Conservation (phyloP, 208 protist species). For the Endotrypanum monterogeii region DNA sequence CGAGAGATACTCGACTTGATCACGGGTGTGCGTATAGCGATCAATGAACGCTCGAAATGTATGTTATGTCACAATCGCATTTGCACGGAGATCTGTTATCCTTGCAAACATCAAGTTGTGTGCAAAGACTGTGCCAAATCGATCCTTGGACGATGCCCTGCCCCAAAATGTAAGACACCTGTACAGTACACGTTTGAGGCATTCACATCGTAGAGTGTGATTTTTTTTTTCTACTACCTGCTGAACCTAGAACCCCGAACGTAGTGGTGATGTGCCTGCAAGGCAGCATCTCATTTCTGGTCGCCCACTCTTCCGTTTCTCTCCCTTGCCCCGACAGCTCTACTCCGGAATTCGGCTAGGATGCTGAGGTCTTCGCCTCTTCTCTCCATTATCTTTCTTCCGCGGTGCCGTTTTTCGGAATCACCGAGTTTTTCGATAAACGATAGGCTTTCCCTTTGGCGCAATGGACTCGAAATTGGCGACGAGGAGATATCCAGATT, state of each 20-base stretch:
- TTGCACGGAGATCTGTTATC: conserved; percentile 90
- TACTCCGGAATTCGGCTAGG: neutral
- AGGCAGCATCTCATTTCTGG: neutral
- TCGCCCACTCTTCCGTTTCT: neutral
- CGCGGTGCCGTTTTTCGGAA: too few species aligned
- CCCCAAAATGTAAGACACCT: conserved; percentile 49
- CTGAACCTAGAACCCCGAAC: neutral
- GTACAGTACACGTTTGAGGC: conserved; percentile 79
- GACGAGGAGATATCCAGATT: neutral
- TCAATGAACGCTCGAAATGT: conserved; percentile 88
- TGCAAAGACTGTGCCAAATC: conserved; percentile 80
- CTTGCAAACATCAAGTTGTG: conserved; percentile 90
- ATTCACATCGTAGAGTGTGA: conserved; percentile 50
- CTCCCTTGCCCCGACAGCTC: neutral
- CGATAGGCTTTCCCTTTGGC: neutral
- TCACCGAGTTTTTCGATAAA: neutral
- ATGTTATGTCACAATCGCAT: conserved; percentile 72
- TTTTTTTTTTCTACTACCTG: neutral
- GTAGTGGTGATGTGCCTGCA: neutral
- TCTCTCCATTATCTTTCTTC: neutral
- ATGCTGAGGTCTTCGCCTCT: neutral
- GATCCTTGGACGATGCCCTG: conserved; percentile 72
- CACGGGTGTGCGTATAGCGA: conserved; percentile 64
- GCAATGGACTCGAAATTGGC: neutral
- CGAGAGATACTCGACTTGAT: conserved; percentile 81